Evolutionary conservation across 352 stramenopile genomes (phyloP).

Genomic region (Globisporangium cederbergense): DNA sequence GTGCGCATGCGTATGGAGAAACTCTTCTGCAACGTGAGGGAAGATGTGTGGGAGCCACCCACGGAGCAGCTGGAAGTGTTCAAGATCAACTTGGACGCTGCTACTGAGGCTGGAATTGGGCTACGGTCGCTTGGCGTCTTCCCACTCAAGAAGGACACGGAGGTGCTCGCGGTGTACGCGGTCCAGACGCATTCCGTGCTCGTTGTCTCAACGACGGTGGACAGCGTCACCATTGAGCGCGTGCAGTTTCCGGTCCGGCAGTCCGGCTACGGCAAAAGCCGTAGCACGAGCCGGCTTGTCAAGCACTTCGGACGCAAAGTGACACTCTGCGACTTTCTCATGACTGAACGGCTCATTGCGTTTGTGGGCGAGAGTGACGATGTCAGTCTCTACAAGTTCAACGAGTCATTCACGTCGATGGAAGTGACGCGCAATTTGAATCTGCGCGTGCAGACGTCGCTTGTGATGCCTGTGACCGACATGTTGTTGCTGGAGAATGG

Average conservation of each 20-base stretch:
- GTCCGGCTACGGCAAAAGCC: not conserved
- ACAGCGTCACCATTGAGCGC: conserved; percentile 5
- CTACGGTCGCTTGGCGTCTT: conserved; percentile 10
- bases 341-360: conserved; percentile 10
- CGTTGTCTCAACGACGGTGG: conserved; percentile 1
- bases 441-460: conserved; percentile 17
- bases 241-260: conserved; percentile 12
- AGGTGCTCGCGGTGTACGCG: conserved; percentile 10
- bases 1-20: not conserved
- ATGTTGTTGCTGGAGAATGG: conserved; percentile 19
- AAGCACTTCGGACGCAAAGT: conserved; percentile 6
- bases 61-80: conserved; percentile 15
- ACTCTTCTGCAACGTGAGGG: conserved; percentile 8
- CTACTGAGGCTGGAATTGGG: not conserved
- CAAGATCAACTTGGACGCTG: conserved; percentile 10
- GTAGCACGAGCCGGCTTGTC: not conserved
- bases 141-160: not conserved
- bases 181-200: conserved; percentile 12
- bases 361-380: conserved; percentile 6
- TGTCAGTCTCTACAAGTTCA: conserved; percentile 20
- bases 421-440: conserved; percentile 10
- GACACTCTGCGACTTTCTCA: conserved; percentile 5
- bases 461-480: conserved; percentile 12
- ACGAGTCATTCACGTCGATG: conserved; percentile 17
- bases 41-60: conserved; percentile 16